phyloP scores from a whole-genome alignment of 1,139 yeast genomes.

The Candida albicans region DNA sequence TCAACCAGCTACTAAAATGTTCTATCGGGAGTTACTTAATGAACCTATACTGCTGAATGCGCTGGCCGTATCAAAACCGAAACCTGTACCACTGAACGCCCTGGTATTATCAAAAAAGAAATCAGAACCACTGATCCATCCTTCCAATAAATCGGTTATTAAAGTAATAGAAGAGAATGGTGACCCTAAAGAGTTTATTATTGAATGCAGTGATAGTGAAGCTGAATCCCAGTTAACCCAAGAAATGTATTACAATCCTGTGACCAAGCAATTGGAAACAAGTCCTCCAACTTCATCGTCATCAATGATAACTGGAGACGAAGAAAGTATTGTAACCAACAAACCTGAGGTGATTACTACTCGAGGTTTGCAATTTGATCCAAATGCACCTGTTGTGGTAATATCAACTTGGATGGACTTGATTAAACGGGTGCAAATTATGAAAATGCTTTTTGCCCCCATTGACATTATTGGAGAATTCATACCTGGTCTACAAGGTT shows the following conservation, averaged over 20 bases:
- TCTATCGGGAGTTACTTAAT: conserved; percentile 12
- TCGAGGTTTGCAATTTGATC: conserved; percentile 3
- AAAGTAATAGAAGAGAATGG: conserved; percentile 1
- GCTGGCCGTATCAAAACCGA: background rate
- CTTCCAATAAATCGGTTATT: background rate
- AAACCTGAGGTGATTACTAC: background rate
- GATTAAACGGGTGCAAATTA: conserved; percentile 37
- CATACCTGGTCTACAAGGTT: conserved; percentile 41
- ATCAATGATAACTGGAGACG: conserved; percentile 16
- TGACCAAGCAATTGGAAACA: conserved; percentile 33
- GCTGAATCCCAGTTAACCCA: conserved; percentile 24
- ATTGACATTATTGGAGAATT: conserved; percentile 41
- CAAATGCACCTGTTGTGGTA: conserved; percentile 20
- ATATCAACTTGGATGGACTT: conserved; percentile 34
- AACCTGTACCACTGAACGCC: background rate
- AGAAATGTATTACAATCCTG: conserved; percentile 36
- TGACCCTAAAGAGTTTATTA: conserved; percentile 26
- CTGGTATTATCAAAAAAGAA: background rate
- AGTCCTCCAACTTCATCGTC: conserved; percentile 34
- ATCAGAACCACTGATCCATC: background rate
- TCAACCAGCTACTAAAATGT: conserved; percentile 30
- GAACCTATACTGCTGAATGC: conserved; percentile 1
- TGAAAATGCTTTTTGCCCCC: conserved; percentile 44
- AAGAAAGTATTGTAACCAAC: background rate
- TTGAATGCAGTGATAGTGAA: conserved; percentile 35